Evolutionary conservation across 23 red algal genomes (phyloP), one percentile per base, ranked within the genome.

Genomic region (Pyropia yezoensis): DNA sequence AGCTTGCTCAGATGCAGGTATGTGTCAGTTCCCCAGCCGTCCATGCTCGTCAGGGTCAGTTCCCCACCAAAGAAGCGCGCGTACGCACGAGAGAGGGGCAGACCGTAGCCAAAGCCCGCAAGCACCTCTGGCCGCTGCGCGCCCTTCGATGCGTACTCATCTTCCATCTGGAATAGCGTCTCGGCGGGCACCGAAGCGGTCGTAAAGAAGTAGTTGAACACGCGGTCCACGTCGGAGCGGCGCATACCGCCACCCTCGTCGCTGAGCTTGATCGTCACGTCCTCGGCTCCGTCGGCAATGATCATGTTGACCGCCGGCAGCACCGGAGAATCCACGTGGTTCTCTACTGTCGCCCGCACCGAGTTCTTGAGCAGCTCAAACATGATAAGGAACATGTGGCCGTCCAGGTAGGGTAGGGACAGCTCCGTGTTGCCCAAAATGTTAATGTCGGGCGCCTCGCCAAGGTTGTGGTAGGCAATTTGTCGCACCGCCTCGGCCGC

Each of bases 51-150:
- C 23, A 97, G 50, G 27, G 62, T 84, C 47, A 97, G 78, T 32
- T 97, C 93, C 14, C 93, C 93, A 12, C 93, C 87, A 79, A 88
- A 97, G 53, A 91, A 97, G 24, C 93, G 74, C 21, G 93, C 93
- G 57, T 97, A 91, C 57, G 90, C 58, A 25, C 93, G 49, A 13
- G 85, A 90, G 29, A 97, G 70, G 39, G 93, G 93, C 50, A 97
- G 68, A 22, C 93, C 93, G 71, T 97, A 97, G 23, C 93, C 93
- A 64, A 97, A 90, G 6, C 93, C 93, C 19, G 93, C 93, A 71
- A 97, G 85, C 32, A 85, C 78, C 24, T 97, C 93, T 5, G 69
- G 78, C 49, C 74, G 52, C 25, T 71, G 79, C 32, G 55, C 71
- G 18, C 63, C 69, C 32, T 73, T 62, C 23, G 32, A 21, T 24